Evolutionary conservation across 129 eudicot species (phyloP).

Genomic region (Artemisia annua): DNA sequence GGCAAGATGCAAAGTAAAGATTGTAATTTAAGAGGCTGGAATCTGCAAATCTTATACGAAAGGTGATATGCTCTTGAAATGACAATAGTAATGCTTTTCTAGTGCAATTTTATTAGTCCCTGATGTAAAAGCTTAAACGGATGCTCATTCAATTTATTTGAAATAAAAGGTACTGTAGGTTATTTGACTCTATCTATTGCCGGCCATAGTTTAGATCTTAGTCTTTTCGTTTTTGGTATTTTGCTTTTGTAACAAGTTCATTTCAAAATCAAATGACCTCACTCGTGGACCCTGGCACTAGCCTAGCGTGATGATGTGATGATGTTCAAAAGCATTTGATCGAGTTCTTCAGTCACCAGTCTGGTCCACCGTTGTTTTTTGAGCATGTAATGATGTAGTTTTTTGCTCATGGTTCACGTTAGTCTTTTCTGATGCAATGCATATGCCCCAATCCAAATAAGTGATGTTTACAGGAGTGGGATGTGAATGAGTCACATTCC

Average conservation of each 20-base stretch:
- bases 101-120: conserved; percentile 21
- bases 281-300: conserved; percentile 15
- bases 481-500: conserved; percentile 23
- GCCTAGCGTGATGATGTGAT: conserved; percentile 5
- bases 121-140: conserved; percentile 13
- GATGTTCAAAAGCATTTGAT: conserved; percentile 9
- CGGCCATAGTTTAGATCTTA: no score
- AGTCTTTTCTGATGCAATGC: conserved; percentile 26
- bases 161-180: background rate
- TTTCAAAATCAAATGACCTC: conserved; percentile 4
- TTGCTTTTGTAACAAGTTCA: conserved; percentile 3
- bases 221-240: background rate
- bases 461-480: conserved; percentile 30
- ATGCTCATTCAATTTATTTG: no score
- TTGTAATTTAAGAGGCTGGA: conserved; percentile 8
- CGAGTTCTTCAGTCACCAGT: conserved; percentile 1
- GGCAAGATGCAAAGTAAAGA: conserved; percentile 17
- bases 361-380: background rate
- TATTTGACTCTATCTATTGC: no score
- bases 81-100: conserved; percentile 14
- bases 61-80: background rate
- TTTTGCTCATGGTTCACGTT: conserved; percentile 21
- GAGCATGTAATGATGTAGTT: conserved; percentile 22
- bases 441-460: background rate
- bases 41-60: conserved; percentile 17